Percentiles rank a stretch among this genome's conserved stretches.
These are phyloP conservation scores for Picochlorum sp. DNA, from an alignment of 139 green algal species.

Conservation along the genomic window DNA sequence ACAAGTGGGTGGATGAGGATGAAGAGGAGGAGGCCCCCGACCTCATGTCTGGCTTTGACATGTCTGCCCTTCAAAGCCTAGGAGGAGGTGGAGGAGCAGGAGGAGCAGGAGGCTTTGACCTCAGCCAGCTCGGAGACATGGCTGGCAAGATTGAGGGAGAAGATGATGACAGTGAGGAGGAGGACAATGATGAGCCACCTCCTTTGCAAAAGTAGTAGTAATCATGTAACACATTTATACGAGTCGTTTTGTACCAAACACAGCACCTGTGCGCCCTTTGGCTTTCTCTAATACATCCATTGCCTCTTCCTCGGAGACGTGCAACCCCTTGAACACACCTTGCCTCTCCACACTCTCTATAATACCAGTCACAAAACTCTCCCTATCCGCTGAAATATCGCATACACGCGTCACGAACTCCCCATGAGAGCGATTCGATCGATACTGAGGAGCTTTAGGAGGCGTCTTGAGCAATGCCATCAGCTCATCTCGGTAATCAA, in stretches of 20 bases:
- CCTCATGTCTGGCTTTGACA: conserved; percentile 28
- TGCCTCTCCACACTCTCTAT: too few species aligned
- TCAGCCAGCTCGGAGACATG: conserved; percentile 21
- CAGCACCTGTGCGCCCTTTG: too few species aligned
- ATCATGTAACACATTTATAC: not conserved
- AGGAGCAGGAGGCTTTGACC: conserved; percentile 14
- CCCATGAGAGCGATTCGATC: conserved; percentile 50
- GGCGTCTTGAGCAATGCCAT: conserved; percentile 80
- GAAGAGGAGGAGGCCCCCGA: conserved; percentile 36
- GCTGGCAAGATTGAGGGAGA: conserved; percentile 1
- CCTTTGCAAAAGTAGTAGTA: conserved; percentile 12
- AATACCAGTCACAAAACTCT: too few species aligned
- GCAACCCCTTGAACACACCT: too few species aligned
- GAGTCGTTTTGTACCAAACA: too few species aligned
- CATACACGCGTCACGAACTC: conserved; percentile 53
- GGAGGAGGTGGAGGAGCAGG: conserved; percentile 15
- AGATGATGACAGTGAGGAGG: conserved; percentile 13
- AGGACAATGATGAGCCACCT: conserved; percentile 29
- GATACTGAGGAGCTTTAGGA: conserved; percentile 56
- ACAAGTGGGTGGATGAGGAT: conserved; percentile 62
- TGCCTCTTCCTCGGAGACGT: too few species aligned
- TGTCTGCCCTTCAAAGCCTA: conserved; percentile 28
- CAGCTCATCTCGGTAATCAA: conserved; percentile 63
- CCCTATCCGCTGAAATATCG: conserved; percentile 26
- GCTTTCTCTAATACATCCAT: too few species aligned